Conservation (phyloP, 441 rosid genomes). For the Mallotus japonicus region DNA sequence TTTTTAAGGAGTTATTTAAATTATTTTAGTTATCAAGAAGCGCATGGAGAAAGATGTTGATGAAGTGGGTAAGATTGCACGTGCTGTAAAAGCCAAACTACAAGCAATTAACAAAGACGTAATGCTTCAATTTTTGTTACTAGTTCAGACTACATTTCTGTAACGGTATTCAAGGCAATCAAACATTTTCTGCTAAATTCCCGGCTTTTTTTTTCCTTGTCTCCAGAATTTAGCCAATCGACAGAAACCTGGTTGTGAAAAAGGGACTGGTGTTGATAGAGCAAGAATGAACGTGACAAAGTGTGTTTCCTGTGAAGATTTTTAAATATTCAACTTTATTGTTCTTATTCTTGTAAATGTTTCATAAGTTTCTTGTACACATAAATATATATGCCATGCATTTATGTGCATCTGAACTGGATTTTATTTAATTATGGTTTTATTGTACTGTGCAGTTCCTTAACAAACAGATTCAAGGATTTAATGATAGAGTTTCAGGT, state of each 20-base stretch:
- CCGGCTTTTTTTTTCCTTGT: background rate
- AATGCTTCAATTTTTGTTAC: constrained; percentile 16
- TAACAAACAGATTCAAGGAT: constrained; percentile 59
- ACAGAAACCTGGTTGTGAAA: constrained; percentile 81
- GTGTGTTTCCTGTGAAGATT: constrained; percentile 34
- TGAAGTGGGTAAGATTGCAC: constrained; percentile 87
- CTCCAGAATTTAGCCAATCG: constrained; percentile 75
- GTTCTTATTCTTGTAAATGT: background rate
- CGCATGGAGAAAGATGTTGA: constrained; percentile 90
- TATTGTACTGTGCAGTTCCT: constrained; percentile 45
- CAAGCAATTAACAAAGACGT: constrained; percentile 83
- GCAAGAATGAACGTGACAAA: constrained; percentile 81
- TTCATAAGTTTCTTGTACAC: too few relatives aligned
- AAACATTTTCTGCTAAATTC: constrained; percentile 12
- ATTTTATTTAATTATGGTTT: background rate
- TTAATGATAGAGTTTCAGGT: constrained; percentile 94
- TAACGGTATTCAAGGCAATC: background rate
- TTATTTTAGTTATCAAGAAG: constrained; percentile 68
- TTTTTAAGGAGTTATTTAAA: constrained; percentile 11
- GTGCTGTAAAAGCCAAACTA: constrained; percentile 66
- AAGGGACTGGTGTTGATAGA: constrained; percentile 87
- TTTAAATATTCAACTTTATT: background rate
- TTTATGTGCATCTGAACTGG: background rate
- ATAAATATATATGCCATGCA: too few relatives aligned
- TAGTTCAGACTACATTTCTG: background rate